Conservation (phyloP, 2,329 filamentous ascomycete genomes). For the Zelopaecilomyces penicillatus region DNA sequence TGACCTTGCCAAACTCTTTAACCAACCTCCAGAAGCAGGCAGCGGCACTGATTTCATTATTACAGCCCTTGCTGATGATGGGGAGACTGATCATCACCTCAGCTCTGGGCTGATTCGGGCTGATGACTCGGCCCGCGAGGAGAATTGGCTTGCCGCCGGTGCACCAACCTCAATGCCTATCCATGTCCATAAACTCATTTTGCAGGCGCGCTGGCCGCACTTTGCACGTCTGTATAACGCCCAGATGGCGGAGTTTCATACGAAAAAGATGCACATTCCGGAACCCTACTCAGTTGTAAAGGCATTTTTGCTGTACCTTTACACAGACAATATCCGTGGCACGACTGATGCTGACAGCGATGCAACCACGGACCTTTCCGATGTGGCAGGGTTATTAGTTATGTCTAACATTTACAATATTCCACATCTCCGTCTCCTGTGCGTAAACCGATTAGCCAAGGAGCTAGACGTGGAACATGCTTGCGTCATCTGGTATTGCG, state of each 20-base stretch:
- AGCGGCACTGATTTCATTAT: conserved; percentile 87
- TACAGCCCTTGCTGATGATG: conserved; percentile 76
- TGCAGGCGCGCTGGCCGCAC: conserved; percentile 93
- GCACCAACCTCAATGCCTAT: conserved; percentile 71
- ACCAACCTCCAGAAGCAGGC: conserved; percentile 72
- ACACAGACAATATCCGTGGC: conserved; percentile 80
- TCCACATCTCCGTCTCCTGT: conserved; percentile 81
- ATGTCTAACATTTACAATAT: conserved; percentile 99
- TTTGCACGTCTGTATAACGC: conserved; percentile 86
- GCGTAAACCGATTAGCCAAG: conserved; percentile 79
- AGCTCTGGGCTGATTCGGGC: conserved; percentile 41
- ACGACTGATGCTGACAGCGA: conserved; percentile 46
- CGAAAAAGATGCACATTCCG: conserved; percentile 94
- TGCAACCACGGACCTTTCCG: conserved; percentile 68
- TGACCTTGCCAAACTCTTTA: conserved; percentile 81
- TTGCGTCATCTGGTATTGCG: conserved; percentile 93
- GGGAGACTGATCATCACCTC: conserved; percentile 57
- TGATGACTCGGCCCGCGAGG: conserved; percentile 33
- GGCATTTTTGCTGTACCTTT: conserved; percentile 91
- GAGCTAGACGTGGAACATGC: conserved; percentile 93
- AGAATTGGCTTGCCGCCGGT: conserved; percentile 53
- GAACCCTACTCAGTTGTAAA: conserved; percentile 92
- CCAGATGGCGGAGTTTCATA: conserved; percentile 96
- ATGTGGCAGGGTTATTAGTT: conserved; percentile 88
- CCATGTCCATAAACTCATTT: conserved; percentile 88